Base-by-base conservation (phyloP, 169 alveolate species). In the Cryptosporidium baileyi region DNA sequence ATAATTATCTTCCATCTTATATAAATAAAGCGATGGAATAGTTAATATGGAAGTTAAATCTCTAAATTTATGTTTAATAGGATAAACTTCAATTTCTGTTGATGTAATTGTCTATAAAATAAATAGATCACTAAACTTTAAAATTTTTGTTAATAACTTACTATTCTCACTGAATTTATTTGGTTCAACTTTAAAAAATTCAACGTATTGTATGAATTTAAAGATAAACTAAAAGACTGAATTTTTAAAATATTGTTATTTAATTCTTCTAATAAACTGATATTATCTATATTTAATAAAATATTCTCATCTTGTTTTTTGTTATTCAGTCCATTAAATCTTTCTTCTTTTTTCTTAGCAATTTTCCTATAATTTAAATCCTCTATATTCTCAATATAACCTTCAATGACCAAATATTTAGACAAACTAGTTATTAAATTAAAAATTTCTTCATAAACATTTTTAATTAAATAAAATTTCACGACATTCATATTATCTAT, bases 21-120 rank as follows among this genome's bases (percentile, higher is more conserved):
- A 65, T 47, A 65, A 26, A 49, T 65, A 65, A 24, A 65, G 47
- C 3, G 81, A 65, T 22, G 81, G 81, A 7, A 28, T n/a, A 4
- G 81, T 65, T n/a, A 65, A 36, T 2, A 65, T 0, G 9, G 81
- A 65, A 8, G 81, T 30, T 2, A 49, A 9, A 49, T 65, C 81
- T 32, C 24, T 65, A 36, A 28, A 65, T 49, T 47, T 45, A 4
- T 65, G 62, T 17, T 47, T 65, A 45, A 65, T 28, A 11, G 81
- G 81, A 3, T 1, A 24, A 3, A 65, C 19, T 1, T 65, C 62
- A n/a, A 65, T 51, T 9, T 4, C 7, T 30, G 43, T 51, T 49
- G 38, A 43, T 5, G 60, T 51, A n/a, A 65, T 49, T 2, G 24
- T 8, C 81, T 47, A 28, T 9, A 32, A 63, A 19, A n/a, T 4